These are phyloP conservation scores for Fraxinus americana DNA, from an alignment of 257 asterid species.

Conservation along the genomic window DNA sequence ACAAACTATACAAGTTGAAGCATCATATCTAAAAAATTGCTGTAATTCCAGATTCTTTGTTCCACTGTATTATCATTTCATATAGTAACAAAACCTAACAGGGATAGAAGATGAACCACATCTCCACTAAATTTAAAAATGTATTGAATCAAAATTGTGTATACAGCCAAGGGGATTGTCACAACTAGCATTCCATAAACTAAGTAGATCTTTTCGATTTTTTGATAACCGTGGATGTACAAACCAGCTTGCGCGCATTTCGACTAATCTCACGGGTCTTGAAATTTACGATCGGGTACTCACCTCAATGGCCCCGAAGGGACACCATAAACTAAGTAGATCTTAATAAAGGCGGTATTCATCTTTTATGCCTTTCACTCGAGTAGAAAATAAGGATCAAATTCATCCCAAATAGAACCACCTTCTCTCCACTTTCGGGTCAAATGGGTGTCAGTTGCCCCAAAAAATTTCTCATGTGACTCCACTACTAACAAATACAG, in stretches of 20 bases:
- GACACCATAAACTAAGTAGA: constrained; percentile 6
- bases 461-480: constrained; percentile 57
- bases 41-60: background rate
- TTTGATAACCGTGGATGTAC: no score
- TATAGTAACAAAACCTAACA: background rate
- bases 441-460: constrained; percentile 31
- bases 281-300: no score
- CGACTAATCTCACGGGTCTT: no score
- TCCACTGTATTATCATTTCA: background rate
- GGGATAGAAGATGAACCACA: background rate
- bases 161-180: background rate
- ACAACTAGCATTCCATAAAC: constrained; percentile 2
- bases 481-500: constrained; percentile 48
- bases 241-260: no score
- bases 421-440: constrained; percentile 30
- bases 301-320: no score
- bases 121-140: constrained; percentile 1
- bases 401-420: constrained; percentile 57
- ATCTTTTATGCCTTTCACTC: constrained; percentile 31
- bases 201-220: background rate
- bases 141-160: constrained; percentile 3
- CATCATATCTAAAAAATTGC: background rate
- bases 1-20: background rate
- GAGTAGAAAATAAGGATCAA: constrained; percentile 77
- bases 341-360: background rate